A percentile compares a stretch with the other conserved stretches of the same genome.
Conservation (phyloP, 805 yeast genomes). For the Saccharomyces paradoxus region DNA sequence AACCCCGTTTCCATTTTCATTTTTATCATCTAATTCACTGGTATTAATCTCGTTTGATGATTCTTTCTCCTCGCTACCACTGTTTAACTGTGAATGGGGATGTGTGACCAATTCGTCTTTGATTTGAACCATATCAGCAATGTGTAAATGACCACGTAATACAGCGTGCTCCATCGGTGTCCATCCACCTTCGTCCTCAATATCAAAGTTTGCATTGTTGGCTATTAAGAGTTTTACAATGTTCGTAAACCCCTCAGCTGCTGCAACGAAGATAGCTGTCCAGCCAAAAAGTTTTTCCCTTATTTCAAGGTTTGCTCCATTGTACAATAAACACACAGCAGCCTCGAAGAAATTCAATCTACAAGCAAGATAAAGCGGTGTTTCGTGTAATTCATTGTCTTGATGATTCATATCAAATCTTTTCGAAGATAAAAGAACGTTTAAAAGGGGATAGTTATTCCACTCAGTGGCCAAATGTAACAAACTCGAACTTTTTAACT, state of each 20-base stretch:
- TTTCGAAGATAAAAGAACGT: slow-evolving; percentile 41
- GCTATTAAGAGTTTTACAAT: slow-evolving; percentile 49
- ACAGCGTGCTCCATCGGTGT: slow-evolving; percentile 96
- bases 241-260: slow-evolving; percentile 67
- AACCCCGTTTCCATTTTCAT: background rate
- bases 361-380: slow-evolving; percentile 76
- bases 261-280: slow-evolving; percentile 89
- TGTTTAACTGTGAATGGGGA: background rate
- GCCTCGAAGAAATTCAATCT: slow-evolving; percentile 49
- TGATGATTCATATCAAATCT: slow-evolving; percentile 58
- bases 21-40: background rate
- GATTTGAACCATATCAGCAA: slow-evolving; percentile 50
- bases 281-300: slow-evolving; percentile 78
- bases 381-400: slow-evolving; percentile 57
- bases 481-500: slow-evolving; percentile 46
- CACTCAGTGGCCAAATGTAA: slow-evolving; percentile 41
- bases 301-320: slow-evolving; percentile 66
- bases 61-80: background rate
- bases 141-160: slow-evolving; percentile 72
- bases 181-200: slow-evolving; percentile 85
- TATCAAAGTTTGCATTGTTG: slow-evolving; percentile 45
- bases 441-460: background rate
- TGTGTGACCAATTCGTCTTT: slow-evolving; percentile 7
- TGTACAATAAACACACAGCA: slow-evolving; percentile 45
- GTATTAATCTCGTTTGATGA: background rate